These are phyloP conservation scores for Phaffomyces thermotolerans DNA, from an alignment of 805 yeast species.

Conservation along the genomic window DNA sequence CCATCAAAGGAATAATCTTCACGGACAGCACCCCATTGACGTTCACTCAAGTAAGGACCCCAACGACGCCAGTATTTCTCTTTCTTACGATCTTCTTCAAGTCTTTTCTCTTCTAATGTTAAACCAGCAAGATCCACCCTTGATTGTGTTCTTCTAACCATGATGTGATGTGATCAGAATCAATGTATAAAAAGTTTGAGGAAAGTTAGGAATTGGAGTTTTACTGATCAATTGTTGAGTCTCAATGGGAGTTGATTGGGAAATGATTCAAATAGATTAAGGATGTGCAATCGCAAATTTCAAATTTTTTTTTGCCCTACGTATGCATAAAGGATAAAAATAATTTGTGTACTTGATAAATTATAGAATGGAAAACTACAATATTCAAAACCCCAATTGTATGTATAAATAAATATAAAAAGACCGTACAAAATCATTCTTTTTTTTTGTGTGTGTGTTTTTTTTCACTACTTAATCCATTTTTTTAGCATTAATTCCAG, in stretches of 20 bases:
- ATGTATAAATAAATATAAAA: neutral
- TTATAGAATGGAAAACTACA: neutral
- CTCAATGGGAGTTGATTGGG: too few species aligned
- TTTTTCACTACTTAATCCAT: neutral
- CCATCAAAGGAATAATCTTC: constrained; percentile 85
- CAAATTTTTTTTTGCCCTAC: too few species aligned
- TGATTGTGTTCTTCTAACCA: constrained; percentile 17
- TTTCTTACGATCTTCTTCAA: constrained; percentile 27
- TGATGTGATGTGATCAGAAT: neutral
- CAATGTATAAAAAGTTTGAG: too few species aligned
- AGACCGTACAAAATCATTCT: too few species aligned
- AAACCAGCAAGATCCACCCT: constrained; percentile 22
- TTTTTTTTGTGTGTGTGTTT: too few species aligned
- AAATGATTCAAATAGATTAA: too few species aligned
- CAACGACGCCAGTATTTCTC: constrained; percentile 71
- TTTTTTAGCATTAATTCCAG: constrained; percentile 10
- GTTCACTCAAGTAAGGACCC: constrained; percentile 88
- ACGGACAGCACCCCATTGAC: constrained; percentile 76
- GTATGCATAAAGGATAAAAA: too few species aligned
- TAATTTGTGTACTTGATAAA: too few species aligned
- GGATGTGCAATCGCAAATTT: too few species aligned
- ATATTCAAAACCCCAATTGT: neutral
- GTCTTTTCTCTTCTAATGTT: constrained; percentile 29
- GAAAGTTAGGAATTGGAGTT: too few species aligned
- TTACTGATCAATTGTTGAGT: too few species aligned